Evolutionary conservation across 345 rosid species (phyloP).

Genomic region (Populus nigra): DNA sequence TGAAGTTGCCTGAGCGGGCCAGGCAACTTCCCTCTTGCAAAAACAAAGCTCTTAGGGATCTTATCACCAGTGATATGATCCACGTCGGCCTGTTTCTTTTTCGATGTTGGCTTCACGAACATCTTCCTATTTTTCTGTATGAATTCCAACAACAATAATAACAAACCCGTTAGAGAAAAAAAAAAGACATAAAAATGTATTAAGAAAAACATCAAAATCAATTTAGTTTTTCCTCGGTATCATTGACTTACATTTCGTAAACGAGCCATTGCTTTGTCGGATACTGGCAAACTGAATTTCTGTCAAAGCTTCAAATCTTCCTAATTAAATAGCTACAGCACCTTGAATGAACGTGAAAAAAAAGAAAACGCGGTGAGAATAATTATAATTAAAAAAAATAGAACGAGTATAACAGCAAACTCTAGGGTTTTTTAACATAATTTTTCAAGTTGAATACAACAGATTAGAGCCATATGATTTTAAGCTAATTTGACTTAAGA

Average conservation of each 20-base stretch:
- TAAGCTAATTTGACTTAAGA: background rate
- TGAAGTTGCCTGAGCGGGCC: slow-evolving; percentile 71
- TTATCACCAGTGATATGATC: slow-evolving; percentile 85
- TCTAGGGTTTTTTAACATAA: background rate
- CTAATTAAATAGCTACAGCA: background rate
- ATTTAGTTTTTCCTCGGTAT: background rate
- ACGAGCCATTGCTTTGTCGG: slow-evolving; percentile 16
- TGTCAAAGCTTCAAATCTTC: background rate
- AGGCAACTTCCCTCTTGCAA: slow-evolving; percentile 85
- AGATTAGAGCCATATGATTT: background rate
- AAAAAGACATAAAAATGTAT: background rate
- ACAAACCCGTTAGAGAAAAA: too few species aligned
- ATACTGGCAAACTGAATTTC: background rate
- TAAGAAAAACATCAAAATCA: background rate
- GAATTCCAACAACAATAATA: slow-evolving; percentile 1
- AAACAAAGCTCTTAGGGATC: slow-evolving; percentile 85
- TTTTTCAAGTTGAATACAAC: background rate
- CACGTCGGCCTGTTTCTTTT: slow-evolving; percentile 50
- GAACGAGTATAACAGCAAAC: background rate
- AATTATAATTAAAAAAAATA: background rate
- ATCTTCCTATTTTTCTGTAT: slow-evolving; percentile 56
- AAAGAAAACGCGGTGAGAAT: background rate
- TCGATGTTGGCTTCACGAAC: slow-evolving; percentile 55
- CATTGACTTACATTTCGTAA: slow-evolving; percentile 13
- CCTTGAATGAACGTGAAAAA: background rate